Evolutionary conservation across 2,329 filamentous ascomycete genomes (phyloP).

Genomic region (Colletotrichum camelliae): DNA sequence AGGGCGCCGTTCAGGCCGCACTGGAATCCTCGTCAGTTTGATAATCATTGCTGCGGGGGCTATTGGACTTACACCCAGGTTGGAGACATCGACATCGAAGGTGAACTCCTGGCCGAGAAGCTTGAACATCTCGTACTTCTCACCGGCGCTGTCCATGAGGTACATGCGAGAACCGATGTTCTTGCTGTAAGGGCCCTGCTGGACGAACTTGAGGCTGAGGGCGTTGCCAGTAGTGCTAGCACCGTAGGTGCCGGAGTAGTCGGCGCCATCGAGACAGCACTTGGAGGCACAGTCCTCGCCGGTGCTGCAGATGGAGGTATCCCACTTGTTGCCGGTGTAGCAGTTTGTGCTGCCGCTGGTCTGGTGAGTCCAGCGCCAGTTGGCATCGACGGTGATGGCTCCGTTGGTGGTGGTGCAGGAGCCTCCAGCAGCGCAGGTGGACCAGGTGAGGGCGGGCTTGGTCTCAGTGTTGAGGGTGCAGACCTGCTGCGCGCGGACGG

Average conservation of each 20-base stretch:
- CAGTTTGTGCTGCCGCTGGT: conserved; percentile 55
- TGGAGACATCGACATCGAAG: conserved; percentile 74
- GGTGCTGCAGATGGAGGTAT: conserved; percentile 44
- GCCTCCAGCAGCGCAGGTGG: conserved; percentile 55
- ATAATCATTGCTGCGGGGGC: not conserved
- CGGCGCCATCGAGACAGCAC: conserved; percentile 60
- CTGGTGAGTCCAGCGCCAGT: conserved; percentile 66
- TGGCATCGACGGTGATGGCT: conserved; percentile 61
- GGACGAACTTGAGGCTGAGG: conserved; percentile 63
- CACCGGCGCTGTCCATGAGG: conserved; percentile 64
- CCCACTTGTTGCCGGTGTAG: conserved; percentile 59
- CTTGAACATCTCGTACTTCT: conserved; percentile 52
- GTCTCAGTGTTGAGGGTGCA: conserved; percentile 54
- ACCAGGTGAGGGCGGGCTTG: conserved; percentile 59
- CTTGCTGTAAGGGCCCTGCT: conserved; percentile 50
- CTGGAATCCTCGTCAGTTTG: conserved; percentile 31
- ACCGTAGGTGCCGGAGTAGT: conserved; percentile 58
- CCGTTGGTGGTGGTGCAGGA: conserved; percentile 54
- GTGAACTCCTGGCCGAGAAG: conserved; percentile 70
- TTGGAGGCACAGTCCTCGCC: conserved; percentile 50
- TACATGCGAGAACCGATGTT: conserved; percentile 65
- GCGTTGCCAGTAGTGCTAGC: conserved; percentile 55
- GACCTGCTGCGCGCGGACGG: conserved; percentile 51
- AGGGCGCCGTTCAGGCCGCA: conserved; percentile 77
- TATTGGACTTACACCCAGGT: conserved; percentile 39